A percentile compares a stretch with the other conserved stretches of the same genome.
phyloP scores from a whole-genome alignment of 2,329 filamentous ascomycete genomes.

The Aureobasidium namibiae region DNA sequence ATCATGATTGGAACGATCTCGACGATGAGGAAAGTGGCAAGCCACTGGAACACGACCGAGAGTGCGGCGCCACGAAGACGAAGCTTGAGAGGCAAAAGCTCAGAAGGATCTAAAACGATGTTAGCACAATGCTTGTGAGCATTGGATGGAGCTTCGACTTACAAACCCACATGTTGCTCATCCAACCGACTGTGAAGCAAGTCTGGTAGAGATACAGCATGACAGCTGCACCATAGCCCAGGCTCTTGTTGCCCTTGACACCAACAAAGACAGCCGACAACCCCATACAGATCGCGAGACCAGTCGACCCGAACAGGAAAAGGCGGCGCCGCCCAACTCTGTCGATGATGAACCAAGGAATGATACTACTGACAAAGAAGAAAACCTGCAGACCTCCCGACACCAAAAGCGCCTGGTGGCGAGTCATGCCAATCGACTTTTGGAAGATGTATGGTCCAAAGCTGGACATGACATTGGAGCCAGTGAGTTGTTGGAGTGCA shows the following conservation, averaged over 20 bases:
- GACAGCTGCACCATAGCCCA: constrained; percentile 26
- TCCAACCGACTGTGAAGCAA: constrained; percentile 27
- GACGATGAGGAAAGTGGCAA: constrained; percentile 15
- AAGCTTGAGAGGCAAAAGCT: constrained; percentile 19
- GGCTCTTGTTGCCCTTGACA: constrained; percentile 10
- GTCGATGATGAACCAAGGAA: constrained; percentile 24
- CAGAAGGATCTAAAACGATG: constrained; percentile 15
- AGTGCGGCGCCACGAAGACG: constrained; percentile 18
- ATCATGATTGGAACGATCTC: constrained; percentile 37
- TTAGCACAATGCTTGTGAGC: neutral
- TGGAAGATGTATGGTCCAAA: constrained; percentile 18
- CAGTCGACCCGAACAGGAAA: constrained; percentile 20
- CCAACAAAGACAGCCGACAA: constrained; percentile 17
- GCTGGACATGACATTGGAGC: constrained; percentile 24
- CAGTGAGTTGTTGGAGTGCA: constrained; percentile 17
- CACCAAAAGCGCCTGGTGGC: constrained; percentile 16
- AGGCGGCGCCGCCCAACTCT: constrained; percentile 23
- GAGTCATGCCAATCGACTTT: constrained; percentile 16
- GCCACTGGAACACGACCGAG: constrained; percentile 23
- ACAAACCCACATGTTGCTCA: constrained; percentile 18
- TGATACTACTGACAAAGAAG: constrained; percentile 23
- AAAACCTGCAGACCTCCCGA: constrained; percentile 23
- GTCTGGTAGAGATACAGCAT: constrained; percentile 30
- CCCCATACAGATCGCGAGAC: constrained; percentile 21
- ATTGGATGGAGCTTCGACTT: neutral